Evolutionary conservation across 225 moss, liverwort and hornwort species (phyloP), one percentile per base, ranked within the genome.

Genomic region (Anthoceros angustus): DNA sequence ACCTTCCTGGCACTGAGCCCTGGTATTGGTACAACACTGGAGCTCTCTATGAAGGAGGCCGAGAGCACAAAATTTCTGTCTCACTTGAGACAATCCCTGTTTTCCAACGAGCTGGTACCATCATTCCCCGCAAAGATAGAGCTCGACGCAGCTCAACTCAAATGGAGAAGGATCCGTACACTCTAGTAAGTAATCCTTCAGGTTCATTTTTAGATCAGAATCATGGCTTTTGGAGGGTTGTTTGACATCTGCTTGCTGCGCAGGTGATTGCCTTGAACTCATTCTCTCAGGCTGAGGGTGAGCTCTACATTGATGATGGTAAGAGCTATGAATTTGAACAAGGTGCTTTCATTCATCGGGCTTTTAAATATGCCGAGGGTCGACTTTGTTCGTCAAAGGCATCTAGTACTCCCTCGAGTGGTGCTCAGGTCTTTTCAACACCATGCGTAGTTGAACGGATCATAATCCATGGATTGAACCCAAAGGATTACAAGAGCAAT

Each of bases 81-180:
- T 73, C 73, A 40, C 63, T 74, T 70, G 87, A 98, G 45, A 77
- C 82, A 21, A 84, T 92, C 68, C 98, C 98, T 66, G 82, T 83
- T 39, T 98, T 87, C 69, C 98, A 98, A 68, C 87, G 91, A 60
- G 92, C 84, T 69, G 98, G 98, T 69, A 80, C 92, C 43, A 92
- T 98, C 77, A 84, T 98, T 69, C 92, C 98, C 26, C 82, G 86
- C 67, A 98, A 89, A 74, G 80, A 89, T 46, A 78, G 98, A 77
- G 83, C 82, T 69, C 83, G 98, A 65, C 88, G 98, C 65, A 98
- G 98, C 77, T 83, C 98, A 70, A 83, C 84, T 50, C 98, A 98
- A 78, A 98, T 92, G 92, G 81, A 86, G 80, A 87, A 81, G 46
- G 98, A 98, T 72, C 98, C 98, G 63, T 92, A 92, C 75, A 92